Percentiles rank a stretch among this genome's conserved stretches.
Evolutionary conservation across 2,329 filamentous ascomycete species (phyloP).

Genomic region (Stagonosporopsis rhizophila): DNA sequence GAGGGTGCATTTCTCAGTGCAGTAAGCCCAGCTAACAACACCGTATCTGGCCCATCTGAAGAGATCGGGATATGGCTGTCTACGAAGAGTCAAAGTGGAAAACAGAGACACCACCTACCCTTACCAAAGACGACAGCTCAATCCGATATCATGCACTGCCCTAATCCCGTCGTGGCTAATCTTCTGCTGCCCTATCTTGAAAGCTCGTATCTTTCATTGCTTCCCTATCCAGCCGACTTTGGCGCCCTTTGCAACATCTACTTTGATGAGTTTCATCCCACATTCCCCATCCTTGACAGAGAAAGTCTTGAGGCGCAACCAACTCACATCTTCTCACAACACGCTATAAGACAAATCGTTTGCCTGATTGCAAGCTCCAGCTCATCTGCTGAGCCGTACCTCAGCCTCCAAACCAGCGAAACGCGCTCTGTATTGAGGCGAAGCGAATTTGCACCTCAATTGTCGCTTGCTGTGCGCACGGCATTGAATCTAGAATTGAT

Average conservation of each 20-base stretch:
- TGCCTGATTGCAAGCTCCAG: background rate
- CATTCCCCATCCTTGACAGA: background rate
- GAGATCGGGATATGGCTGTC: background rate
- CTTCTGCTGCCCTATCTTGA: background rate
- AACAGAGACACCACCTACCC: background rate
- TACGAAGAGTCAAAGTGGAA: background rate
- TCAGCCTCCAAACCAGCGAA: background rate
- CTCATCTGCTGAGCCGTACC: background rate
- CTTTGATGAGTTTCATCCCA: background rate
- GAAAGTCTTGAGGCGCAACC: background rate
- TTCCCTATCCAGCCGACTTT: background rate
- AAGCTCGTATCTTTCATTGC: background rate
- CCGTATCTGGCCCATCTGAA: background rate
- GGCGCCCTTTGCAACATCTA: background rate
- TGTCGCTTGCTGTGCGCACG: background rate
- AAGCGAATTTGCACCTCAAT: background rate
- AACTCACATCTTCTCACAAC: background rate
- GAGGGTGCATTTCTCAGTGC: background rate
- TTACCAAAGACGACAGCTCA: background rate
- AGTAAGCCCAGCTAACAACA: background rate
- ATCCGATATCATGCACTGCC: background rate
- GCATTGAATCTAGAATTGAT: background rate
- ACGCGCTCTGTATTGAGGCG: background rate
- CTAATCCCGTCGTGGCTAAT: background rate
- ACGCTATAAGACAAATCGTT: background rate